Evolutionary conservation across 176 grass and related monocot species (phyloP), one percentile per base, ranked within the genome.

Genomic region (Hordeum marinum): DNA sequence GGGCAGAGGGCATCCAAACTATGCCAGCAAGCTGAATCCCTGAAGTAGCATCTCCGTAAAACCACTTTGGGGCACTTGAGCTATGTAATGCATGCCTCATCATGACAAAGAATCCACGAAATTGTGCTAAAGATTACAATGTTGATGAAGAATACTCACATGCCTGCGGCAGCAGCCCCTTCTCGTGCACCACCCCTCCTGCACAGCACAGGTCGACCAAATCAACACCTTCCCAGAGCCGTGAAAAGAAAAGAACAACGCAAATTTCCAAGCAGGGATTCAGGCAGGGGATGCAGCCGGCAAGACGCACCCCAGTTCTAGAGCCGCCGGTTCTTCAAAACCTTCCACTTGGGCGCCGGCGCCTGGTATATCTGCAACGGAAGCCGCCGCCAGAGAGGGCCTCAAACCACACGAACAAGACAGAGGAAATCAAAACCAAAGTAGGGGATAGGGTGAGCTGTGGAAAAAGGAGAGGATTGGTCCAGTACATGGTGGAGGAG

Each of bases 181-280:
- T 95, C 87, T 98, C 96, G 84, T 98, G 91, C 39, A 98, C 91
- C 43, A 95, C 91, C 23, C 93, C 91, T 11, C 93, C 96, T 95
- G 78, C 74, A 24, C 24, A 82, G 20, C 17, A 54, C 7, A 50
- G 5, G 31, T 35, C 58, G 78, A 34, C 2, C 32, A 64, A 83
- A 45, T 85, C n/a, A 59, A 74, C 17, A 41, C 23, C 34, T 9
- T 15, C 26, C 39, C 27, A 23, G 15, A 13, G 66, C 21, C 4
- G 4, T 25, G 71, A 69, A 23, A 82, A 31, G 1, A 8, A 79
- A 64, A 7, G 42, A 9, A 14, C 18, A 67, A 42, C 27, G 21
- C 3, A 67, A 61, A 21, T 20, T 46, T 54, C 21, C 11, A 61
- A 75, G 2, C 26, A 26, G 60, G 20, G 31, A 77, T 87, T 32